Evolutionary conservation across 345 rosid genomes (phyloP), one percentile per base, ranked within the genome.

Genomic region (Hirschfeldia incana): DNA sequence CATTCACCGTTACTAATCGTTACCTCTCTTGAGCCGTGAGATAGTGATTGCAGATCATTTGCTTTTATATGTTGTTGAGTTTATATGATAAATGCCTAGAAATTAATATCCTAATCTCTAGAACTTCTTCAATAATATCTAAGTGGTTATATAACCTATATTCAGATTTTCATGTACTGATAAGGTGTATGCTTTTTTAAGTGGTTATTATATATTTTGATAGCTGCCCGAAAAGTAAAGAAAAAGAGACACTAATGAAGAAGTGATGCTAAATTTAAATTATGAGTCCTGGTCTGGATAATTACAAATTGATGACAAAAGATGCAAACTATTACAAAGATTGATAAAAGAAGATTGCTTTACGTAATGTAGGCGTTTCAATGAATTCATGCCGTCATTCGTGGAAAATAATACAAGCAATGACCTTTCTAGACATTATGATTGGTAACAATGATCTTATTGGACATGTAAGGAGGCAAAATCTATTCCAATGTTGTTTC

Each of bases 1-100:
- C 79, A 91, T 95, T 74, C 93, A 89, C 84, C 91, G 91, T 0
- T 94, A 91, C 76, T 92, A 60, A 82, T 67, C 61, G 13, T 21
- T 6, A 0, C 57, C 67, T 55, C 66, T 4, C 37, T 7, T 58
- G 55, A 32, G 39, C 28, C n/a, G 33, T 3, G 17, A 12, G 15
- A 34, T 71, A 60, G 46, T 66, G 53, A 4, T 59, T n/a, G 46
- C 33, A 15, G 17, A 59, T 72, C 36, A 65, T 71, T 78, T 12
- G 8, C 44, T 46, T 46, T 49, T n/a, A 1, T 17, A 10, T 11
- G 3, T 21, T 55, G 13, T 51, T 53, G 8, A 49, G 42, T 49
- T 69, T 49, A 64, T 32, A 10, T 42, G 49, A 42, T 37, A 37
- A 7, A 8, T 37, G 42, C 42, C 42, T 8, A 37, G 10, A 37